These are phyloP conservation scores for Alnus glutinosa DNA, from an alignment of 306 rosid species.

Conservation along the genomic window DNA sequence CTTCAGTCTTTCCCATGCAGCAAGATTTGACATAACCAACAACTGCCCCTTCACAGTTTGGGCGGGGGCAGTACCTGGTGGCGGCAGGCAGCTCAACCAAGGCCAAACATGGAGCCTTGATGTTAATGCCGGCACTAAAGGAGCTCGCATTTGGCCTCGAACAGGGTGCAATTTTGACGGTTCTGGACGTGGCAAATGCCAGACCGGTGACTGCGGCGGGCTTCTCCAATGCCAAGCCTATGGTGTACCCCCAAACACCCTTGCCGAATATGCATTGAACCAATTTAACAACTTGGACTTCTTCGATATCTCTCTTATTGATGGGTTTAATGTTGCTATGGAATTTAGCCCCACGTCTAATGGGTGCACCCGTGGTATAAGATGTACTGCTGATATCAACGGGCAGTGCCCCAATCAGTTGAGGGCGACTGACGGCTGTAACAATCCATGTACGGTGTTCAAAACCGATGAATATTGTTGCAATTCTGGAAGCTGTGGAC, in stretches of 20 bases:
- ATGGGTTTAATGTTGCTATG: conserved; percentile 56
- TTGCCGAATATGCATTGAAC: conserved; percentile 56
- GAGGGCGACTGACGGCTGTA: conserved; percentile 49
- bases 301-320: conserved; percentile 47
- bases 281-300: conserved; percentile 45
- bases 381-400: conserved; percentile 44
- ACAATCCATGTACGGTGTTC: conserved; percentile 49
- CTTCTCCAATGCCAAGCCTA: conserved; percentile 38
- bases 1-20: conserved; percentile 26
- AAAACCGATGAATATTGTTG: conserved; percentile 47
- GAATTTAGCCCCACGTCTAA: conserved; percentile 35
- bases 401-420: conserved; percentile 52
- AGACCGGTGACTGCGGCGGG: conserved; percentile 63
- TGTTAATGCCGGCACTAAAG: conserved; percentile 29
- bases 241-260: conserved; percentile 57
- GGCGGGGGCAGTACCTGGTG: conserved; percentile 54
- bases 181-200: conserved; percentile 19
- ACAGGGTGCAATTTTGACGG: conserved; percentile 65
- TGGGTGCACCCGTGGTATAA: conserved; percentile 33
- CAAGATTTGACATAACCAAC: conserved; percentile 45
- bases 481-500: conserved; percentile 29
- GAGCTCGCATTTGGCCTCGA: conserved; percentile 70
- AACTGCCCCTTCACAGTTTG: conserved; percentile 56
- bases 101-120: conserved; percentile 44
- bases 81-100: conserved; percentile 42